Evolutionary conservation across 192 early-diverging fungal genomes (phyloP).

Genomic region (Paraglomus brasilianum): DNA sequence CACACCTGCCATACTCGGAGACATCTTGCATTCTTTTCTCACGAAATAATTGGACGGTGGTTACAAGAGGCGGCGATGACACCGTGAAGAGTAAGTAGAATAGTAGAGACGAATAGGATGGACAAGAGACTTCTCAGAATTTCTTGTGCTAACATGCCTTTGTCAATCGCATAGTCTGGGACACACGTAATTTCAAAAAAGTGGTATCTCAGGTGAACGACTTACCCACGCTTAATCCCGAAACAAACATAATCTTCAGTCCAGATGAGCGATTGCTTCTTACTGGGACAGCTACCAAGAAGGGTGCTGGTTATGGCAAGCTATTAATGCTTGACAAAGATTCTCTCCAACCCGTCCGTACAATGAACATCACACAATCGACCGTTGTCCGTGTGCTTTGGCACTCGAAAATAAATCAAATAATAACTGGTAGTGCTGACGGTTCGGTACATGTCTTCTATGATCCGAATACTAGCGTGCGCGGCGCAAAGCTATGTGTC

Average conservation of each 20-base stretch:
- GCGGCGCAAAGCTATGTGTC: slow-evolving; percentile 73
- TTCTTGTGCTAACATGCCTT: background rate
- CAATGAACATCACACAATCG: slow-evolving; percentile 54
- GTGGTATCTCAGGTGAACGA: slow-evolving; percentile 57
- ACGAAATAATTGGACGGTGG: slow-evolving; percentile 58
- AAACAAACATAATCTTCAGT: slow-evolving; percentile 79
- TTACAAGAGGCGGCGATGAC: slow-evolving; percentile 81
- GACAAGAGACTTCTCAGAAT: too few species aligned
- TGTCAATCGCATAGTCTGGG: slow-evolving; percentile 68
- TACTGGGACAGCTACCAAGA: slow-evolving; percentile 70
- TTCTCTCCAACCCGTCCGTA: slow-evolving; percentile 52
- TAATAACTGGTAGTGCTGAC: slow-evolving; percentile 73
- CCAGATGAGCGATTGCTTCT: slow-evolving; percentile 79
- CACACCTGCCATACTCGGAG: slow-evolving; percentile 67
- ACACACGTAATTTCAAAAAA: slow-evolving; percentile 70
- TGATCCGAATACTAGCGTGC: slow-evolving; percentile 59
- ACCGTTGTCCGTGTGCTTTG: slow-evolving; percentile 78
- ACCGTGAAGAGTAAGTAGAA: slow-evolving; percentile 68
- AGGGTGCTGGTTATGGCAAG: slow-evolving; percentile 65
- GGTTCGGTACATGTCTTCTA: slow-evolving; percentile 79
- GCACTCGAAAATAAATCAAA: slow-evolving; percentile 85
- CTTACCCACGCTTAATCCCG: slow-evolving; percentile 66
- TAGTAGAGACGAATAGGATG: too few species aligned
- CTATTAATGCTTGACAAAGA: slow-evolving; percentile 65
- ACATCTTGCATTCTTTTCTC: slow-evolving; percentile 73